Conservation (phyloP, 345 rosid species). For the Mercurialis annua region DNA sequence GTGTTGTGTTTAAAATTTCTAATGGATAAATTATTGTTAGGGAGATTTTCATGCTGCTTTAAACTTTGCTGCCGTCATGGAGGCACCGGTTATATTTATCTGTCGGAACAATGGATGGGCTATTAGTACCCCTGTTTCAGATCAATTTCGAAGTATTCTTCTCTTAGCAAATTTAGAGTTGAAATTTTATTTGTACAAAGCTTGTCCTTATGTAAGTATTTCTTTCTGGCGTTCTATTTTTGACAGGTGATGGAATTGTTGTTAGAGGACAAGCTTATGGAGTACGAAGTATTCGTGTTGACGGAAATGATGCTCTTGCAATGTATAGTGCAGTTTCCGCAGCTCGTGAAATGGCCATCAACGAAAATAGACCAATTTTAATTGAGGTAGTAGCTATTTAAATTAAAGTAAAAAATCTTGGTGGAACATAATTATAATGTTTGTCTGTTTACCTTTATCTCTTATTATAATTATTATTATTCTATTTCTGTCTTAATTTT, state of each 20-base stretch:
- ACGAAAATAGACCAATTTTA: slow-evolving; percentile 67
- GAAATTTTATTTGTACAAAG: not conserved
- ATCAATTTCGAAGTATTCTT: slow-evolving; percentile 76
- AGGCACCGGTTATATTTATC: slow-evolving; percentile 74
- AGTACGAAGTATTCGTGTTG: slow-evolving; percentile 76
- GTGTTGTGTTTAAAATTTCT: slow-evolving; percentile 15
- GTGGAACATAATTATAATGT: no score
- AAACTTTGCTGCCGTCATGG: slow-evolving; percentile 70
- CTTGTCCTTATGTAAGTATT: not conserved
- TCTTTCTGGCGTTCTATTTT: not conserved
- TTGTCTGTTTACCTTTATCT: no score
- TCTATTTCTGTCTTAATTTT: no score
- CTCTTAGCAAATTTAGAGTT: slow-evolving; percentile 6
- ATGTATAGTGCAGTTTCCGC: slow-evolving; percentile 65
- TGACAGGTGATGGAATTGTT: slow-evolving; percentile 80
- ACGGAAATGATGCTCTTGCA: slow-evolving; percentile 92
- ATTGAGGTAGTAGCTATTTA: slow-evolving; percentile 91
- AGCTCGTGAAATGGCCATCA: slow-evolving; percentile 74
- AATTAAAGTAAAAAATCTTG: no score
- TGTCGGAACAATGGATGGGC: slow-evolving; percentile 96
- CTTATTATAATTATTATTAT: no score
- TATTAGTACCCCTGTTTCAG: slow-evolving; percentile 73
- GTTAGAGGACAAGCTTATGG: slow-evolving; percentile 86
- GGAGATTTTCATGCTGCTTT: slow-evolving; percentile 86
- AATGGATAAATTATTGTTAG: slow-evolving; percentile 31